These are phyloP conservation scores for Penicillium ochrochloron DNA, from an alignment of 495 filamentous ascomycete genomes.

Conservation along the genomic window DNA sequence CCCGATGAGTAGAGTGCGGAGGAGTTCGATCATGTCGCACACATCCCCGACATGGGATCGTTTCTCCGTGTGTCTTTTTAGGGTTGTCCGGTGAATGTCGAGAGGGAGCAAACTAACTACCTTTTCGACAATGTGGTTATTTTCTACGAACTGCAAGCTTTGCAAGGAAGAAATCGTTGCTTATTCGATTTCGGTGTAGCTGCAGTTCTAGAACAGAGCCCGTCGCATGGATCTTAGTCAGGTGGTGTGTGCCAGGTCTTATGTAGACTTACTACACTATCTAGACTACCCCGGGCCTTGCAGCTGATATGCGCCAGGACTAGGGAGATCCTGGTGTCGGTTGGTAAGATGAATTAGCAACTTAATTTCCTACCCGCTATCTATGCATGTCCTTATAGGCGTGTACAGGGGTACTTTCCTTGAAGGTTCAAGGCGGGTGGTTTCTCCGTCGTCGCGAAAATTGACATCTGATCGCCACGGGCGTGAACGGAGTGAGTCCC, in stretches of 20 bases:
- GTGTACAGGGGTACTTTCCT: background rate
- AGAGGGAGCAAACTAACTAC: background rate
- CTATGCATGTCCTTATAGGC: background rate
- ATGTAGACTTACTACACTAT: background rate
- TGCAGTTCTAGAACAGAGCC: constrained; percentile 2
- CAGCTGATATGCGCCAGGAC: constrained; percentile 28
- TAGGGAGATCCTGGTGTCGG: constrained; percentile 14
- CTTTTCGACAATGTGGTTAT: background rate
- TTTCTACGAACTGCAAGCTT: background rate
- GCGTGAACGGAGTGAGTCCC: background rate
- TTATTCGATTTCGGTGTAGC: background rate
- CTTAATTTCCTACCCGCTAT: constrained; percentile 9
- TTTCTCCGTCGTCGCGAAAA: background rate
- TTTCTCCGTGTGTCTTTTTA: background rate
- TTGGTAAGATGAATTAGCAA: constrained; percentile 30
- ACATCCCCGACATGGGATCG: constrained; percentile 1
- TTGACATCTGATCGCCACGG: constrained; percentile 7
- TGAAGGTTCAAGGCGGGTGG: background rate
- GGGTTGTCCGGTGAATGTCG: background rate
- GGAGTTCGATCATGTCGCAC: constrained; percentile 21
- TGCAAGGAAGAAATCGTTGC: background rate
- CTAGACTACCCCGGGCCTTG: constrained; percentile 11
- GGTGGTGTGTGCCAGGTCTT: background rate
- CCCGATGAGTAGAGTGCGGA: constrained; percentile 13
- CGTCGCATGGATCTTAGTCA: background rate